Evolutionary conservation across 371 early-diverging fungal genomes (phyloP).

Genomic region (Neoconidiobolus thromboides): DNA sequence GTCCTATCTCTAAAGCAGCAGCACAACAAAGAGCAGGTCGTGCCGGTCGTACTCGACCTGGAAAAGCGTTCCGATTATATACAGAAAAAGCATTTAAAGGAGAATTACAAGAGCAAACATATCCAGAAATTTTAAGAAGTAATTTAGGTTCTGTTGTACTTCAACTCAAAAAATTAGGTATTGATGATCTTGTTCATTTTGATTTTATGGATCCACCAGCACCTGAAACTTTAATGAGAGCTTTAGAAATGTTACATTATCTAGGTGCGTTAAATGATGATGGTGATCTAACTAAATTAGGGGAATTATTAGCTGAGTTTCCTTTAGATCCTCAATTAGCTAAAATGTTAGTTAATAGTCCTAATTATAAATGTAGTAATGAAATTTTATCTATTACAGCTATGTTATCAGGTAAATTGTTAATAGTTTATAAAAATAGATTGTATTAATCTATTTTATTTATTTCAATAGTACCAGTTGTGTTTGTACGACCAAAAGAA

Average conservation of each 20-base stretch:
- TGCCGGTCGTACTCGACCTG: conserved; percentile 68
- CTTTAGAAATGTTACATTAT: conserved; percentile 75
- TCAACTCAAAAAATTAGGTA: conserved; percentile 76
- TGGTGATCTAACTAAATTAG: conserved; percentile 67
- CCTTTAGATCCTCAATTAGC: conserved; percentile 88
- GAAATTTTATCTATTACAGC: conserved; percentile 86
- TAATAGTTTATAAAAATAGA: too few species aligned
- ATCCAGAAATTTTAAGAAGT: conserved; percentile 90
- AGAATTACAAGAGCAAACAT: conserved; percentile 62
- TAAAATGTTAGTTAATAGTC: conserved; percentile 76
- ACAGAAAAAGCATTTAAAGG: conserved; percentile 65
- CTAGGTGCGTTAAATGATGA: conserved; percentile 78
- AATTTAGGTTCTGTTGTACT: conserved; percentile 81
- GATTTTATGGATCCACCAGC: conserved; percentile 93
- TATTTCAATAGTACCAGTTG: conserved; percentile 45
- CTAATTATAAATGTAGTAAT: conserved; percentile 69
- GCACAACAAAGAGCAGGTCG: conserved; percentile 95
- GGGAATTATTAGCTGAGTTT: conserved; percentile 76
- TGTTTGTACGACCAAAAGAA: conserved; percentile 80
- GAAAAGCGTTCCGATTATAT: conserved; percentile 94
- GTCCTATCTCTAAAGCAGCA: conserved; percentile 85
- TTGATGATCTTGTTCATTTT: conserved; percentile 76
- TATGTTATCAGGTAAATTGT: conserved; percentile 43
- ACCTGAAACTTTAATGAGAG: conserved; percentile 45
- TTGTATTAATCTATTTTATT: conserved; percentile 11